phyloP scores from a whole-genome alignment of 345 rosid genomes.

The Balakata baccata region DNA sequence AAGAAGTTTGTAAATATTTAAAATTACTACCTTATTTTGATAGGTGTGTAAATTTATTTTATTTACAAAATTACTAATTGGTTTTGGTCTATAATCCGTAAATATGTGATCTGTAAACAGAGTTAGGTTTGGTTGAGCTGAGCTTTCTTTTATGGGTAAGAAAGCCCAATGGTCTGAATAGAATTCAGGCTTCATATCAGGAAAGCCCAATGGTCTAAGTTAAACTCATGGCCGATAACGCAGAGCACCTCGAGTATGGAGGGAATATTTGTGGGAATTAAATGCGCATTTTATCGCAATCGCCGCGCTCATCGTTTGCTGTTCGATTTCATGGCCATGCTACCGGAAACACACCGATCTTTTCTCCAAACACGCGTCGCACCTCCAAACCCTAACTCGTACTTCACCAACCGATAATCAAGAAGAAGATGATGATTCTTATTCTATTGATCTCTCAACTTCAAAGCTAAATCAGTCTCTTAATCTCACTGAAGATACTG shows the following conservation, averaged over 20 bases:
- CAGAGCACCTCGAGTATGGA: neutral
- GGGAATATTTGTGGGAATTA: neutral
- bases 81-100: too few relatives aligned
- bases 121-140: too few relatives aligned
- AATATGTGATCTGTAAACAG: too few relatives aligned
- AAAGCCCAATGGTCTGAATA: too few relatives aligned
- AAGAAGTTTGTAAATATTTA: too few relatives aligned
- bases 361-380: constrained; percentile 47
- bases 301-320: neutral
- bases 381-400: constrained; percentile 24
- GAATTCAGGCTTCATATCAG: too few relatives aligned
- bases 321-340: constrained; percentile 17
- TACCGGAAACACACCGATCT: constrained; percentile 37
- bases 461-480: constrained; percentile 53
- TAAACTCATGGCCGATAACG: neutral
- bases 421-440: constrained; percentile 22
- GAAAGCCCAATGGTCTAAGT: neutral
- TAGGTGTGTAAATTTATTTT: too few relatives aligned
- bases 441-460: constrained; percentile 43
- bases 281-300: neutral
- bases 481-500: constrained; percentile 41
- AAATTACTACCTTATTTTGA: too few relatives aligned
- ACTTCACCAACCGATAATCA: neutral
- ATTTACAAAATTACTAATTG: too few relatives aligned
- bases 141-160: too few relatives aligned